Conservation (phyloP, 805 yeast species). For the Lipomyces spencermartinsiae region DNA sequence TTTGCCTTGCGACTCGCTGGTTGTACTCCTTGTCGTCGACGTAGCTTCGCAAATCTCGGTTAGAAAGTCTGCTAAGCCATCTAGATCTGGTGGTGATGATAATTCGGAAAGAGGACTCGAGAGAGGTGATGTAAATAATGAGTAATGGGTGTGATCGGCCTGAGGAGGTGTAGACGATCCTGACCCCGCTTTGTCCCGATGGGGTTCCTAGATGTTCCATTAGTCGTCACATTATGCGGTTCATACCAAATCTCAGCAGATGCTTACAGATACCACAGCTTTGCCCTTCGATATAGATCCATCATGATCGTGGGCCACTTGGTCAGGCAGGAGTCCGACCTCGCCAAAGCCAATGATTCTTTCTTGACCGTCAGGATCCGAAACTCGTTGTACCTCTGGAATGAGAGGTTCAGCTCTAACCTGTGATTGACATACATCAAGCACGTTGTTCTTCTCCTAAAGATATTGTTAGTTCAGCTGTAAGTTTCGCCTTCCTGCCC, state of each 20-base stretch:
- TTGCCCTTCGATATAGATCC: constrained; percentile 6
- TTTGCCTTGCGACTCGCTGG: neutral
- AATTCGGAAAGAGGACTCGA: constrained; percentile 26
- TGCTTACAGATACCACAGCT: neutral
- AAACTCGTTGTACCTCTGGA: neutral
- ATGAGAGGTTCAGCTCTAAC: neutral
- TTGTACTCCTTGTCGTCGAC: neutral
- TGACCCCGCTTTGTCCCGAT: neutral
- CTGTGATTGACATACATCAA: neutral
- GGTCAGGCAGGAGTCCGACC: neutral
- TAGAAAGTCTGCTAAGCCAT: neutral
- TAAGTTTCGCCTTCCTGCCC: neutral
- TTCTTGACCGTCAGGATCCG: neutral
- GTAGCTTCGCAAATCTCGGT: neutral
- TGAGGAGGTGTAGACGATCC: neutral
- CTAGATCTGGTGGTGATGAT: neutral
- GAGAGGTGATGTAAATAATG: constrained; percentile 11
- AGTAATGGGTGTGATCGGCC: neutral
- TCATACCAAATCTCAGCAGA: neutral
- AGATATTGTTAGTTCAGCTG: constrained; percentile 8
- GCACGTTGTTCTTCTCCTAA: constrained; percentile 4
- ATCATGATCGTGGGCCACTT: neutral
- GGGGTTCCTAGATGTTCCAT: neutral
- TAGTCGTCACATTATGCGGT: neutral
- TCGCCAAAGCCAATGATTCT: neutral